Evolutionary conservation across 352 stramenopile species (phyloP).

Genomic region (Pythium rhizo-oryzae): DNA sequence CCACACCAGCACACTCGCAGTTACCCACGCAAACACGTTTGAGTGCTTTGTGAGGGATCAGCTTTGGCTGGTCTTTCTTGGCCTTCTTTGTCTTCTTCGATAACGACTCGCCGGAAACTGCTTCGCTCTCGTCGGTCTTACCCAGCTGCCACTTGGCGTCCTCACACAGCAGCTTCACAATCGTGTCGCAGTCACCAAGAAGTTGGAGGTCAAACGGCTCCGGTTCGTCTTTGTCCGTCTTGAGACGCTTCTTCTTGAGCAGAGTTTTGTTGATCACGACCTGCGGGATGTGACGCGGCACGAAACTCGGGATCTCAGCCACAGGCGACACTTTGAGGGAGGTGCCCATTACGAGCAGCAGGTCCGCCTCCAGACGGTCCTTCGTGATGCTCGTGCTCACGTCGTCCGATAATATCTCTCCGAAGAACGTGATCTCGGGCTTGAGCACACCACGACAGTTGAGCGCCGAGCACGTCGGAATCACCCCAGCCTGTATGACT

Average conservation of each 20-base stretch:
- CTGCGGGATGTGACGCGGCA: conserved; percentile 79
- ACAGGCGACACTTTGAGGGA: conserved; percentile 97
- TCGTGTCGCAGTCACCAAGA: conserved; percentile 78
- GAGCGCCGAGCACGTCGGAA: conserved; percentile 60
- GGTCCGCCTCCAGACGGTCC: conserved; percentile 85
- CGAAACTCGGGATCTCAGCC: conserved; percentile 87
- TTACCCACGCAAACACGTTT: conserved; percentile 46
- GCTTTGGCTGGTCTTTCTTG: conserved; percentile 8
- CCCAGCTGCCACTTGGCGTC: conserved; percentile 51
- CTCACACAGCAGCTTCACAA: conserved; percentile 70
- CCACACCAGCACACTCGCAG: conserved; percentile 56
- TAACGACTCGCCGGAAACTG: not conserved
- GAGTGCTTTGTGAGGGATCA: conserved; percentile 36
- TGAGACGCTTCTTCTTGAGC: conserved; percentile 79
- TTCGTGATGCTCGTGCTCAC: conserved; percentile 86
- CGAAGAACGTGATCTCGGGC: conserved; percentile 98
- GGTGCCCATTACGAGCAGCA: conserved; percentile 98
- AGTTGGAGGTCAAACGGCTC: conserved; percentile 83
- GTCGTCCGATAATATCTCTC: conserved; percentile 89
- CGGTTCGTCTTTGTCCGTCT: conserved; percentile 36
- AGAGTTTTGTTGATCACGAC: conserved; percentile 91
- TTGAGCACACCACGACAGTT: conserved; percentile 95
- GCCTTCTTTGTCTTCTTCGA: conserved; percentile 16
- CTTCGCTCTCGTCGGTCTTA: not conserved
- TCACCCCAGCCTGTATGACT: conserved; percentile 77